These are phyloP conservation scores for Fusarium palustre DNA, from an alignment of 2,329 filamentous ascomycete species.

Conservation along the genomic window DNA sequence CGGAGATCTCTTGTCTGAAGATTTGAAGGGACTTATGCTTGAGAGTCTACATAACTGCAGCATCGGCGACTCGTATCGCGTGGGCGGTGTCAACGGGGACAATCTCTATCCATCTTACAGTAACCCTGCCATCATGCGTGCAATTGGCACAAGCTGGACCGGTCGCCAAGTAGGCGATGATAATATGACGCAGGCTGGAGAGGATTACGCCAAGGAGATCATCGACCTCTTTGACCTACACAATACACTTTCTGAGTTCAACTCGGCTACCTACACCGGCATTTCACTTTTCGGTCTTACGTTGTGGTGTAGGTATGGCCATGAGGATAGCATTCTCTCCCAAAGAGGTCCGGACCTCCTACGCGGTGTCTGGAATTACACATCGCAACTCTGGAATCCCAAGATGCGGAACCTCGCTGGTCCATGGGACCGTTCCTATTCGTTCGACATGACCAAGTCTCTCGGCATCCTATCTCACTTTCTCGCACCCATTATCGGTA, in stretches of 20 bases:
- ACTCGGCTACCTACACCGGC: constrained; percentile 69
- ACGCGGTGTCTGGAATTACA: constrained; percentile 61
- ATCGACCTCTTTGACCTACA: constrained; percentile 66
- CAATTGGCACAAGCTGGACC: constrained; percentile 67
- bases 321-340: constrained; percentile 54
- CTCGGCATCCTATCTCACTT: constrained; percentile 39
- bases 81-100: constrained; percentile 68
- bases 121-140: constrained; percentile 70
- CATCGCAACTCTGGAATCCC: constrained; percentile 66
- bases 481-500: constrained; percentile 21
- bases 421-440: constrained; percentile 71
- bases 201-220: constrained; percentile 64
- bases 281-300: constrained; percentile 67
- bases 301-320: constrained; percentile 64
- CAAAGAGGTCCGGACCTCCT: constrained; percentile 64
- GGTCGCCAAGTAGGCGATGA: constrained; percentile 62
- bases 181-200: constrained; percentile 69
- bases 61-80: constrained; percentile 48
- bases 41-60: constrained; percentile 21
- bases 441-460: constrained; percentile 71
- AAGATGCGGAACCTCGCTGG: constrained; percentile 69
- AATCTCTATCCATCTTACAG: constrained; percentile 71
- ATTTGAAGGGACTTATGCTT: constrained; percentile 18
- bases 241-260: constrained; percentile 69
- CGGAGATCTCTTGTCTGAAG: not conserved